Percentiles rank a stretch among this genome's conserved stretches.
Conservation (phyloP, 225 moss, liverwort and hornwort genomes). For the Sphagnum contortum region DNA sequence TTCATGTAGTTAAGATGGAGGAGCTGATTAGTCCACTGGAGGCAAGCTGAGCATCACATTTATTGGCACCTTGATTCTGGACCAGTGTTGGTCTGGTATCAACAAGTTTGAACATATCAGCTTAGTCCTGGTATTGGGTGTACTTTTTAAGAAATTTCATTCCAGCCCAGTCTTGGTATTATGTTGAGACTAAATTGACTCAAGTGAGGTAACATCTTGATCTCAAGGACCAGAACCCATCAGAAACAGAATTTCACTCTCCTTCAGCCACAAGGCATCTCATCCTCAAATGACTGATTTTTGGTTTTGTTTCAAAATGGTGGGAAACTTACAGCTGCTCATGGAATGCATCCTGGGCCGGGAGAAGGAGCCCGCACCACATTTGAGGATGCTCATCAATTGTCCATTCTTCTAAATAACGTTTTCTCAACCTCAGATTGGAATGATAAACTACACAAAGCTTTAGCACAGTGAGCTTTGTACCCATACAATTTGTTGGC, state of each 20-base stretch:
- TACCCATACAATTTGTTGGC: not conserved
- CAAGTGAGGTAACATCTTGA: not conserved
- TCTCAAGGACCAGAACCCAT: too few species aligned
- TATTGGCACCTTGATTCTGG: too few species aligned
- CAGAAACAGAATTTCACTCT: too few species aligned
- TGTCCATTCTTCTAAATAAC: slow-evolving; percentile 25
- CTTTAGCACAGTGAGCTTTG: not conserved
- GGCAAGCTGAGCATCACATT: too few species aligned
- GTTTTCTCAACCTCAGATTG: slow-evolving; percentile 16
- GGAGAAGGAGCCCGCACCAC: slow-evolving; percentile 27
- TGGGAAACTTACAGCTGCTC: slow-evolving; percentile 21
- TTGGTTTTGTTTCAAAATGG: not conserved
- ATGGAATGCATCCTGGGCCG: slow-evolving; percentile 30
- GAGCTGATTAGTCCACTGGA: too few species aligned
- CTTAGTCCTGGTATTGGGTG: too few species aligned
- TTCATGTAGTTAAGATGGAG: too few species aligned
- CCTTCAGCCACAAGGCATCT: too few species aligned
- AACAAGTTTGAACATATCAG: too few species aligned
- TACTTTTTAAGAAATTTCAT: not conserved
- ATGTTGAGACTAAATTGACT: not conserved
- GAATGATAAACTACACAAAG: slow-evolving; percentile 8
- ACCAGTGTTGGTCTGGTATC: too few species aligned
- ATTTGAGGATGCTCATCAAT: slow-evolving; percentile 43
- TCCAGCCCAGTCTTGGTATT: not conserved
- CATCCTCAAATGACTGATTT: too few species aligned